Conservation (phyloP, 2,329 filamentous ascomycete species). For the Tolypocladium tropicale region DNA sequence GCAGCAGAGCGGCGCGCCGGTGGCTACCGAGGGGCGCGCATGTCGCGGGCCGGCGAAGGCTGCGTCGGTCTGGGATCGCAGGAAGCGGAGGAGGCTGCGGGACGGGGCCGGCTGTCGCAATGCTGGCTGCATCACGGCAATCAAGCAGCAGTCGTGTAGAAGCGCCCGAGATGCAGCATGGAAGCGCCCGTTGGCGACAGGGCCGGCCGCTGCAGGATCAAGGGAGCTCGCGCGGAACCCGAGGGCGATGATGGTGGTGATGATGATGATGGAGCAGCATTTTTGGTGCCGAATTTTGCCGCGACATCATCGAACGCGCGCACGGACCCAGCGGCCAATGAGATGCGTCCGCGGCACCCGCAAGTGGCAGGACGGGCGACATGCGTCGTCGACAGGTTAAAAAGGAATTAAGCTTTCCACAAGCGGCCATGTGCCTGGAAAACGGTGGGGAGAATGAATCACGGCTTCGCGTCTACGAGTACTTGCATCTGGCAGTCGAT, state of each 20-base stretch:
- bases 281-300: neutral
- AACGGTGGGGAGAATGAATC: no score
- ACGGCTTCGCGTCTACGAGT: no score
- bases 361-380: no score
- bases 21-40: slow-evolving; percentile 1
- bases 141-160: slow-evolving; percentile 4
- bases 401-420: no score
- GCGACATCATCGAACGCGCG: neutral
- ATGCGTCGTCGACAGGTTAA: no score
- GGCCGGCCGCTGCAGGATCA: neutral
- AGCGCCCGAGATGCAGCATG: slow-evolving; percentile 4
- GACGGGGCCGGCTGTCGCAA: slow-evolving; percentile 39
- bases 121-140: slow-evolving; percentile 31
- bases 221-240: neutral
- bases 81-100: slow-evolving; percentile 55
- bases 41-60: slow-evolving; percentile 36
- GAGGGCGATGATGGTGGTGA: neutral
- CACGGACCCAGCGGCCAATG: neutral
- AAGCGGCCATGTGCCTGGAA: no score
- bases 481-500: no score
- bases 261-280: neutral
- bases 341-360: no score
- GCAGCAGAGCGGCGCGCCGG: slow-evolving; percentile 8
- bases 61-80: slow-evolving; percentile 59
- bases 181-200: slow-evolving; percentile 3